phyloP scores from a whole-genome alignment of 2,329 filamentous ascomycete species.

The Trichoderma sp. region DNA sequence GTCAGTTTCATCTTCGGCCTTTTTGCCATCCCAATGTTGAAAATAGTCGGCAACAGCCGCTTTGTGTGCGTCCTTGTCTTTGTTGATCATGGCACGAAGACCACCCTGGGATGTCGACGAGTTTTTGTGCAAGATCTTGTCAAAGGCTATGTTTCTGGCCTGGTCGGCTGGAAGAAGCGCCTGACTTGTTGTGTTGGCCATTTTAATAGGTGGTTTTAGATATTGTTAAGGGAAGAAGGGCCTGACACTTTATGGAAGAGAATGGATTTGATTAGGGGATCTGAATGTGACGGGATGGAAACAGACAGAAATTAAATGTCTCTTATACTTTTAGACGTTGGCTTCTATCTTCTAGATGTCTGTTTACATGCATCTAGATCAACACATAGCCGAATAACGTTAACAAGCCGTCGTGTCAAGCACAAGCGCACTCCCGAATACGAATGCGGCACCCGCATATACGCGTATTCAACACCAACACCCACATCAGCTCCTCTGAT shows the following conservation, averaged over 20 bases:
- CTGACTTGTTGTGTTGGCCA: constrained; percentile 23
- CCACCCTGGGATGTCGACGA: constrained; percentile 65
- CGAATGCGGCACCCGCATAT: constrained; percentile 7
- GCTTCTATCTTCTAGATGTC: not conserved
- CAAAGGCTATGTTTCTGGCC: constrained; percentile 77
- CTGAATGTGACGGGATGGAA: not conserved
- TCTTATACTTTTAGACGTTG: not conserved
- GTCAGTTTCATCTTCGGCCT: constrained; percentile 70
- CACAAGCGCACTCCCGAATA: constrained; percentile 1
- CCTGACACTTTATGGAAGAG: not conserved
- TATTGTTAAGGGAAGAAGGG: not conserved
- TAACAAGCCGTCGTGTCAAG: not conserved
- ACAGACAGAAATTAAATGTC: not conserved
- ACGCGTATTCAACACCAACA: not conserved
- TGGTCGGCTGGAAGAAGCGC: constrained; percentile 74
- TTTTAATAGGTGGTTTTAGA: not conserved
- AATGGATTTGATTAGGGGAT: not conserved
- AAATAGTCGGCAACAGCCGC: constrained; percentile 88
- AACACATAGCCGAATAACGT: not conserved
- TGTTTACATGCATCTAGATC: not conserved
- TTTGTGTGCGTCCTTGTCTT: constrained; percentile 68
- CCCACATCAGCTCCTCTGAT: not conserved
- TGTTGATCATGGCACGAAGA: constrained; percentile 75
- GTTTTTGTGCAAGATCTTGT: constrained; percentile 71
- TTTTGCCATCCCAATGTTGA: constrained; percentile 93